These are phyloP conservation scores for grape (Vitis vinifera) DNA, from an alignment of 164 flowering plant species.

Conservation along the genomic window ASM3070453v1 NC_081806.1:8933501-8934000, in stretches of 20 bases:
- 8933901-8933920: conserved; percentile 12
- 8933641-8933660: background rate
- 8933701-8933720: background rate
- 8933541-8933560: conserved; percentile 49
- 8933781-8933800: conserved; percentile 42
- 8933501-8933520: background rate
- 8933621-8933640: conserved; percentile 45
- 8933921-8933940: background rate
- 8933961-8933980: too few species aligned
- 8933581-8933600: conserved; percentile 43
- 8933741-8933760: conserved; percentile 37
- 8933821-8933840: conserved; percentile 39
- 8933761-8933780: conserved; percentile 36
- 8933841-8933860: conserved; percentile 18
- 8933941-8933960: too few species aligned
- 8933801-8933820: conserved; percentile 49
- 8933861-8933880: conserved; percentile 13
- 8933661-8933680: background rate
- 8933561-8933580: conserved; percentile 32
- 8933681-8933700: background rate
- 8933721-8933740: background rate
- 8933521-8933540: conserved; percentile 40
- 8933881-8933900: conserved; percentile 7
- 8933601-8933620: conserved; percentile 54
- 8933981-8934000: too few species aligned